A percentile compares a stretch with the other conserved stretches of the same genome.
These are phyloP conservation scores for Brasilioporus rufonigricans DNA, from an alignment of 768 basidiomycete genomes.

Conservation along the genomic window DNA sequence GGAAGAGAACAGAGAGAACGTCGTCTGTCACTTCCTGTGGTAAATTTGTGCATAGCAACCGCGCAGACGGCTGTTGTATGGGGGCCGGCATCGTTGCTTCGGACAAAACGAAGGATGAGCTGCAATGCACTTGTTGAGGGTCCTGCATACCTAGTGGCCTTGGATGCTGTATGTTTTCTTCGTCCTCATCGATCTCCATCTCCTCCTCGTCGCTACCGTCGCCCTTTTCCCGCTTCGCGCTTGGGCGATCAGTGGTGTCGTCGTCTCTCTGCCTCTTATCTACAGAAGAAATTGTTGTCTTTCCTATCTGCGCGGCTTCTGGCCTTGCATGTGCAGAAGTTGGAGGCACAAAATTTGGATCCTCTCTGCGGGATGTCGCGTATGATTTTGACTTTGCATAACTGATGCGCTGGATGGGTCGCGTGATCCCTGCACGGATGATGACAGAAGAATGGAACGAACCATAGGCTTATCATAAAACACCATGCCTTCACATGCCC, in stretches of 20 bases:
- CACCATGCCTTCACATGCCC: constrained; percentile 87
- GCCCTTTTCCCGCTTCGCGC: constrained; percentile 68
- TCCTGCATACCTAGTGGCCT: constrained; percentile 47
- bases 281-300: constrained; percentile 31
- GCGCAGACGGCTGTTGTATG: constrained; percentile 54
- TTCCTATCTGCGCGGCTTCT: constrained; percentile 40
- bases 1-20: constrained; percentile 83
- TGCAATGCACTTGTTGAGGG: background rate
- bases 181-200: constrained; percentile 95
- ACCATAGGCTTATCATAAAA: constrained; percentile 95
- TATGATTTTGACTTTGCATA: constrained; percentile 91
- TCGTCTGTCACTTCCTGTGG: constrained; percentile 89
- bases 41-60: constrained; percentile 79
- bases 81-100: constrained; percentile 44
- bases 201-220: constrained; percentile 74
- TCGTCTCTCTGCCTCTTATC: constrained; percentile 73
- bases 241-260: constrained; percentile 49
- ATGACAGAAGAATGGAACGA: constrained; percentile 32
- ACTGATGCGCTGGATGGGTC: constrained; percentile 65
- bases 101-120: constrained; percentile 19
- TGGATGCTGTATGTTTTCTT: constrained; percentile 48
- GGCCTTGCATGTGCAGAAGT: constrained; percentile 59
- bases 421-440: constrained; percentile 8
- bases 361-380: constrained; percentile 75
- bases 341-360: constrained; percentile 78